Conservation (phyloP, 805 yeast species). For the Wickerhamomyces ciferrii region DNA sequence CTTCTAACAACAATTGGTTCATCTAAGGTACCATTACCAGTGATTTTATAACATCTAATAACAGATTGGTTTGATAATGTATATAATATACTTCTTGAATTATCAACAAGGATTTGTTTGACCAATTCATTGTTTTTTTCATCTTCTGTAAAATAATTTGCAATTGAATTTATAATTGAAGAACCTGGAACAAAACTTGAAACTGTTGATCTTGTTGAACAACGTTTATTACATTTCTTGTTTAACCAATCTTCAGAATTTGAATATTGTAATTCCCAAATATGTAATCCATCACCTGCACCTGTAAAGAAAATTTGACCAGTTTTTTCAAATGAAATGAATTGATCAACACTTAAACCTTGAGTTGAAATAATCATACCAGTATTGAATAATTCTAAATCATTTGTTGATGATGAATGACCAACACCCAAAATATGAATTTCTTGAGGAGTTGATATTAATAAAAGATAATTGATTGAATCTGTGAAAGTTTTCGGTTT, state of each 20-base stretch:
- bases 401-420: slow-evolving; percentile 34
- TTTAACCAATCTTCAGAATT: slow-evolving; percentile 84
- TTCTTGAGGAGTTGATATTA: slow-evolving; percentile 77
- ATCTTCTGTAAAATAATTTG: slow-evolving; percentile 24
- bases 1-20: slow-evolving; percentile 33
- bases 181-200: slow-evolving; percentile 43
- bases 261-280: slow-evolving; percentile 86
- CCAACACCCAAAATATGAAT: slow-evolving; percentile 74
- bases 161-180: slow-evolving; percentile 27
- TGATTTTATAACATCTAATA: slow-evolving; percentile 72
- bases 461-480: slow-evolving; percentile 62
- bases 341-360: slow-evolving; percentile 67
- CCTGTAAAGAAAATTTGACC: slow-evolving; percentile 85
- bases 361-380: slow-evolving; percentile 75
- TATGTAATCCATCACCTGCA: slow-evolving; percentile 65
- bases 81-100: slow-evolving; percentile 71
- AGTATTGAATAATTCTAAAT: slow-evolving; percentile 72
- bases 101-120: slow-evolving; percentile 66
- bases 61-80: slow-evolving; percentile 77
- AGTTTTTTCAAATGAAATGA: slow-evolving; percentile 53
- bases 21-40: slow-evolving; percentile 34
- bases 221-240: slow-evolving; percentile 75
- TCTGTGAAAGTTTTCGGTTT: slow-evolving; percentile 76
- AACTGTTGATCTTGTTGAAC: slow-evolving; percentile 67
- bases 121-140: slow-evolving; percentile 46